Percentiles rank a stretch among this genome's conserved stretches.
Conservation (phyloP, 805 yeast species). For the Blastobotrys attinorum region DNA sequence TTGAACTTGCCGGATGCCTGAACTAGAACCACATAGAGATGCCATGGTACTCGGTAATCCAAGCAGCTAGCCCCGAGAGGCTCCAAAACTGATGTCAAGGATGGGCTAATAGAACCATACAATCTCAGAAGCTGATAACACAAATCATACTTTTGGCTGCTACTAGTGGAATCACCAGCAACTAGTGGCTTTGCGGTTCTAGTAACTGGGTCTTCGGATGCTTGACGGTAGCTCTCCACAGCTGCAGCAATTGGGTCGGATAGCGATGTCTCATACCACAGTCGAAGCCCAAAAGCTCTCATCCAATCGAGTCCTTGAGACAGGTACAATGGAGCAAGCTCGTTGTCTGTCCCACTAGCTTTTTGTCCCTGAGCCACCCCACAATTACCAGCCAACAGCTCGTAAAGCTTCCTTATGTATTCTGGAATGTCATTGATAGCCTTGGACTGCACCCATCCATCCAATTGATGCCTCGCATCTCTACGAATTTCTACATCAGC, state of each 20-base stretch:
- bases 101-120: conserved; percentile 11
- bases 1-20: conserved; percentile 11
- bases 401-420: conserved; percentile 51
- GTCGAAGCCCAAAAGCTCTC: conserved; percentile 45
- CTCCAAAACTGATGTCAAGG: conserved; percentile 10
- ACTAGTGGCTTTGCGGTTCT: conserved; percentile 8
- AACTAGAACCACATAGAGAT: conserved; percentile 37
- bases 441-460: conserved; percentile 50
- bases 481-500: conserved; percentile 50
- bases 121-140: conserved; percentile 11
- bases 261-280: conserved; percentile 48
- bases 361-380: conserved; percentile 23
- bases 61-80: conserved; percentile 2
- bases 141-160: background rate
- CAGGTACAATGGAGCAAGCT: conserved; percentile 15
- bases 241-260: conserved; percentile 16
- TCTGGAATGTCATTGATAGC: conserved; percentile 41
- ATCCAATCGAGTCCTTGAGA: conserved; percentile 56
- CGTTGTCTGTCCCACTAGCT: conserved; percentile 5
- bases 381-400: conserved; percentile 43
- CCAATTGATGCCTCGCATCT: conserved; percentile 55
- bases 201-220: conserved; percentile 10
- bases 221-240: conserved; percentile 14
- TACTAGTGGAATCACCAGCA: conserved; percentile 4
- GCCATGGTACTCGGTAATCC: conserved; percentile 36